Base-by-base conservation (phyloP, 495 filamentous ascomycete genomes). In the Parachaetomium inaequale region DNA sequence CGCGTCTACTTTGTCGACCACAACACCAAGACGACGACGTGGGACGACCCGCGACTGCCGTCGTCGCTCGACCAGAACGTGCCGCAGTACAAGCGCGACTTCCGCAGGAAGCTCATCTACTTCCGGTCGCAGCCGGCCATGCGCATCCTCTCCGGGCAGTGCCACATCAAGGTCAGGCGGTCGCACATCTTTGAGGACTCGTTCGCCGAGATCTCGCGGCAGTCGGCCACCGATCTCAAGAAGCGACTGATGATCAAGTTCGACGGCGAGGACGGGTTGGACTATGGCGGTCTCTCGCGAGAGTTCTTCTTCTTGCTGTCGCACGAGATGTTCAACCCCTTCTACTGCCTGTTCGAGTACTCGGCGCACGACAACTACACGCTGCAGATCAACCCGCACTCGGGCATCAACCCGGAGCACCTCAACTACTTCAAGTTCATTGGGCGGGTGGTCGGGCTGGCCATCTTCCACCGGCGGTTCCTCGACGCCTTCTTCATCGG, bases 301-400 rank as follows among this genome's bases (percentile, higher is more conserved):
- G 94, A 99, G 77, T 99, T 98, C 81, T 99, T 99, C 84, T 99
- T 98, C 87, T 82, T 99, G 59, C 85, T 99, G 43, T 98, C 94
- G n/a, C 94, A 99, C 77, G 94, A 99, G 81, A 99, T 99, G 94
- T 99, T 99, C 78, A 99, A 99, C 76, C 94, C 94, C 57, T 99
- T 99, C 79, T 99, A 99, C 79, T 99, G 94, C 77, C 83, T 99
- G 49, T 99, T 99, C 80, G 94, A 99, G 79, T 99, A 99, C 74
- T 97, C 94, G 63, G 94, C 94, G 31, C 94, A 99, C 79, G 94
- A 99, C 85, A 99, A 99, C 79, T 99, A 99, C 79, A 99, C 94
- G 58, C 87, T 99, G 60, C 94, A 99, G 78, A 99, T 99, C 80
- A 99, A 99, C 78, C 94, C 94, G 60, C 94, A 99, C 73, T 99